Percentiles rank a stretch among this genome's conserved stretches.
Evolutionary conservation across 768 basidiomycete genomes (phyloP).

Genomic region (Boletus pseudo-olivaceus): DNA sequence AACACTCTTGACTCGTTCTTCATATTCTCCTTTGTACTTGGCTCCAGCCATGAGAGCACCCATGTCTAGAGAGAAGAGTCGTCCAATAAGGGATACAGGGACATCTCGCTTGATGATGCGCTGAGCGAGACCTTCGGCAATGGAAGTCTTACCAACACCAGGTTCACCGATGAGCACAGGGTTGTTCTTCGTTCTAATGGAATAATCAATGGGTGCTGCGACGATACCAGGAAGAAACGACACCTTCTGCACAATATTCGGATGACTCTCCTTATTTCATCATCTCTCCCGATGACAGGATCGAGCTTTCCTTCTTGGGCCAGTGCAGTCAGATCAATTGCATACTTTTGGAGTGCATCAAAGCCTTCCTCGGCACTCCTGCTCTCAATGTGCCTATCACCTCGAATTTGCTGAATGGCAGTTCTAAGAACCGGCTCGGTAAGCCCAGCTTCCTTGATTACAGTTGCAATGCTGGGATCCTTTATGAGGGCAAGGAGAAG

Average conservation of each 20-base stretch:
- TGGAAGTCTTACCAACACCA: constrained; percentile 93
- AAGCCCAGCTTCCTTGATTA: constrained; percentile 75
- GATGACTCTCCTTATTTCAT: constrained; percentile 83
- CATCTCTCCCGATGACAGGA: constrained; percentile 90
- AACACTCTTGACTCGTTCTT: constrained; percentile 92
- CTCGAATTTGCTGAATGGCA: constrained; percentile 74
- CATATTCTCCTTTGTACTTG: constrained; percentile 94
- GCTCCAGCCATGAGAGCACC: constrained; percentile 93
- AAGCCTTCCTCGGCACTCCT: constrained; percentile 89
- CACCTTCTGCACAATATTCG: constrained; percentile 80
- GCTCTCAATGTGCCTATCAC: constrained; percentile 81
- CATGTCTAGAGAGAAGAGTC: constrained; percentile 88
- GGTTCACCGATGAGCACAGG: constrained; percentile 96
- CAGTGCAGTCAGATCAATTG: constrained; percentile 78
- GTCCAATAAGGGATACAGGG: constrained; percentile 66
- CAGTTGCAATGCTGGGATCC: constrained; percentile 58
- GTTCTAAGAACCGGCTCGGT: constrained; percentile 71
- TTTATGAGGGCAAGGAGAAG: constrained; percentile 81
- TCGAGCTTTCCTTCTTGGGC: constrained; percentile 95
- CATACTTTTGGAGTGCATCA: constrained; percentile 88
- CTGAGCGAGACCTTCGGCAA: constrained; percentile 93
- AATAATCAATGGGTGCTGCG: constrained; percentile 7
- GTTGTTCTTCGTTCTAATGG: constrained; percentile 86
- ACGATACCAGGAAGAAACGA: background rate
- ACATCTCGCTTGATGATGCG: constrained; percentile 94